Base-by-base conservation (phyloP, 176 grass and related monocot species). In the Oryza brachyantha region DNA sequence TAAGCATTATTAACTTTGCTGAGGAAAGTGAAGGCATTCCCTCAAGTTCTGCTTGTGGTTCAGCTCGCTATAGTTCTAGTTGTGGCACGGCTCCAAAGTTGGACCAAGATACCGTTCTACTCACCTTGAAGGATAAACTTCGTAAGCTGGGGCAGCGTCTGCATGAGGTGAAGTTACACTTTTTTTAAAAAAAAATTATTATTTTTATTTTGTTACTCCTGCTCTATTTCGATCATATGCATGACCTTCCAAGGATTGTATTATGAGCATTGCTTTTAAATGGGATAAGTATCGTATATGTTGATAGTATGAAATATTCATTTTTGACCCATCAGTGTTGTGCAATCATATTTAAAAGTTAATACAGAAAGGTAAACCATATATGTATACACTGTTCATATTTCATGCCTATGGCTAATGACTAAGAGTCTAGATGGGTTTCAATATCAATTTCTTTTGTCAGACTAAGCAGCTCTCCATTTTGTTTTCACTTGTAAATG, bases 81-180 rank as follows among this genome's bases (percentile, higher is more conserved):
- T 90, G 83, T 73, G 43, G 86, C 42, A 83, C 78, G 70, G 75
- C 75, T 81, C 55, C 80, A 40, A 83, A 84, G 52, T 69, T 81
- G 57, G 86, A 90, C 14, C 79, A 76, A 25, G 87, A 80, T 75
- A 50, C 89, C 54, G 67, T 65, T 84, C 39, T 87, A 41, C 81
- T 87, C 41, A 83, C 80, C 46, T 85, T 92, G 80, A 87, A 81
- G 75, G 89, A 91, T 84, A 83, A 83, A 76, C 87, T 89, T 61
- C 82, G 80, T 42, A 84, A 76, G 84, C 87, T 88, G 66, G 91
- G 86, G 68, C 91, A 90, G 39, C 88, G 72, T 54, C 73, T 93
- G 22, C 87, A 87, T 6, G 88, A 93, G 91, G 91, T 93, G 61
- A 77, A 50, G 34, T 84, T 76, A 70, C 45, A 66, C 52, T 21